These are phyloP conservation scores for Astrephomene gubernaculifera DNA, from an alignment of 139 green algal genomes.

Conservation along the genomic window DNA sequence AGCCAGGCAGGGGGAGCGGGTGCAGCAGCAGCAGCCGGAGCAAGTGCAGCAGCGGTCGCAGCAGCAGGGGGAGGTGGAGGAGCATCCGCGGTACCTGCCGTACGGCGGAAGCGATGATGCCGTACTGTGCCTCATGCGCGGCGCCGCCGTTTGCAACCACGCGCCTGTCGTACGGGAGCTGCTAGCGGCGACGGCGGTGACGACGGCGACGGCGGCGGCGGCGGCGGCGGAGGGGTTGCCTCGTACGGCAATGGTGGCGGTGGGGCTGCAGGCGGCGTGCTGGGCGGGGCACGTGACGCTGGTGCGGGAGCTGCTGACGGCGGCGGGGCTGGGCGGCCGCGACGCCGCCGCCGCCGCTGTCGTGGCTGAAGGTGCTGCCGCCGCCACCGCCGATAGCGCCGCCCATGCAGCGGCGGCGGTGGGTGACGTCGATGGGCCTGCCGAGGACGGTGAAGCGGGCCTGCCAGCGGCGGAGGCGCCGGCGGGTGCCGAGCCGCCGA, in stretches of 20 bases:
- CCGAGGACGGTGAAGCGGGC: neutral
- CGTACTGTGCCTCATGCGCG: neutral
- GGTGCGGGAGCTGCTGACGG: neutral
- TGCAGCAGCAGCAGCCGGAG: neutral
- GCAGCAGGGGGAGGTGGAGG: neutral
- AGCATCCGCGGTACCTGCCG: neutral
- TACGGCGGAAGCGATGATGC: neutral
- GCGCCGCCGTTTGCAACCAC: constrained; percentile 9
- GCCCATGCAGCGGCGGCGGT: neutral
- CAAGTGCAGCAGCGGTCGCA: neutral
- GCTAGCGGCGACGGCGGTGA: neutral
- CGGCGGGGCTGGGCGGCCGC: neutral
- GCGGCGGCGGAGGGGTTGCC: neutral
- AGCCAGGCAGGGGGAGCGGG: too few relatives aligned
- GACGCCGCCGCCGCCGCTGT: neutral
- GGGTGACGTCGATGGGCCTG: neutral
- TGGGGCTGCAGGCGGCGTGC: constrained; percentile 2
- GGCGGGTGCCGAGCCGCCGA: too few relatives aligned
- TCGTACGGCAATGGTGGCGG: too few relatives aligned
- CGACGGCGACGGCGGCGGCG: neutral
- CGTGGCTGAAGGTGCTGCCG: neutral
- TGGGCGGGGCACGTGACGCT: neutral
- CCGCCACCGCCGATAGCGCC: neutral
- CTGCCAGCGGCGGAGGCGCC: too few relatives aligned
- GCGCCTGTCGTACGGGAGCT: constrained; percentile 7